These are phyloP conservation scores for Brassica incana DNA, from an alignment of 345 rosid species.

Conservation along the genomic window DNA sequence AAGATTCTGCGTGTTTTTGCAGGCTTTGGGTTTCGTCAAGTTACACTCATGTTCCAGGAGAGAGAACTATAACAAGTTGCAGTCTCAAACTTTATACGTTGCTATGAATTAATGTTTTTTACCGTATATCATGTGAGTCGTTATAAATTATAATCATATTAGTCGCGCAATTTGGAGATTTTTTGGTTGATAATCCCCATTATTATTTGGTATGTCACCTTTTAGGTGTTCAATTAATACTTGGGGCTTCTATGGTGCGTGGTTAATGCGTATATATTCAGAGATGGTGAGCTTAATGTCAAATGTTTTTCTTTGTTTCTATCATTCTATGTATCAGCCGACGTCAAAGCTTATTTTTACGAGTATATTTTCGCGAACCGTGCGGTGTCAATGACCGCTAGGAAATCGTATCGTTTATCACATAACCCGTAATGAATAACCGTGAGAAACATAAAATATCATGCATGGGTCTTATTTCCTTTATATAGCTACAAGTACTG, in stretches of 20 bases:
- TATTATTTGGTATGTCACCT: background rate
- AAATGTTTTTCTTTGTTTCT: constrained; percentile 19
- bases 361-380: constrained; percentile 7
- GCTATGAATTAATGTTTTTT: constrained; percentile 16
- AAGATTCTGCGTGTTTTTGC: constrained; percentile 41
- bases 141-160: constrained; percentile 5
- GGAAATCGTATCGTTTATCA: constrained; percentile 20
- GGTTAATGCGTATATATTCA: constrained; percentile 3
- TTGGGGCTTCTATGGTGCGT: constrained; percentile 26
- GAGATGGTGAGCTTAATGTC: background rate
- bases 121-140: constrained; percentile 26
- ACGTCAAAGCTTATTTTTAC: constrained; percentile 19
- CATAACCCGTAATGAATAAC: constrained; percentile 29
- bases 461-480: constrained; percentile 31
- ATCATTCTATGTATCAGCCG: constrained; percentile 18
- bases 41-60: constrained; percentile 39
- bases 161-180: background rate
- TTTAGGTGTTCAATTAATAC: background rate
- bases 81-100: constrained; percentile 29
- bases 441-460: constrained; percentile 12
- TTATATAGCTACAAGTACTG: background rate
- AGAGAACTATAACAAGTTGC: constrained; percentile 25
- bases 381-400: constrained; percentile 32
- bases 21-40: constrained; percentile 41
- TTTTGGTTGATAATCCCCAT: background rate